A percentile compares a stretch with the other conserved stretches of the same genome.
Conservation (phyloP, 371 early-diverging fungal genomes). For the Actinomortierella wolfii region DNA sequence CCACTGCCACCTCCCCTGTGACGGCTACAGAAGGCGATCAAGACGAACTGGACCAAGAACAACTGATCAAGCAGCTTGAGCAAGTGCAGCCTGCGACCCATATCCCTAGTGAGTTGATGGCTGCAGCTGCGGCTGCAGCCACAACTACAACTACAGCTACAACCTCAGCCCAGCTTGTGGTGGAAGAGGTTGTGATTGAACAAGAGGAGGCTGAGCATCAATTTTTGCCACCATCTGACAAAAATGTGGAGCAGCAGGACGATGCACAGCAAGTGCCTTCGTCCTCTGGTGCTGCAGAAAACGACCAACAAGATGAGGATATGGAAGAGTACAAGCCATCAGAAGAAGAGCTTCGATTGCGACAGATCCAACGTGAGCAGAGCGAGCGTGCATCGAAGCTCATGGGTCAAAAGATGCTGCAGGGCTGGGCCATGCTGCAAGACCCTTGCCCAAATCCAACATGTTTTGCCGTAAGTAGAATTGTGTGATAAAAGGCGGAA, state of each 20-base stretch:
- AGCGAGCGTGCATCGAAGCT: conserved; percentile 64
- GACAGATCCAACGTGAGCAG: conserved; percentile 53
- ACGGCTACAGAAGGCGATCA: conserved; percentile 4
- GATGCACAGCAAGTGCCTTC: conserved; percentile 6
- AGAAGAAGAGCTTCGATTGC: conserved; percentile 40
- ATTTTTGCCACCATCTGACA: too few relatives aligned
- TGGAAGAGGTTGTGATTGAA: too few relatives aligned
- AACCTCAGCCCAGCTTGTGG: too few relatives aligned
- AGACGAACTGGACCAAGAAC: conserved; percentile 3
- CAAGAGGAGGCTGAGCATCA: too few relatives aligned
- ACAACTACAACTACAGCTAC: too few relatives aligned
- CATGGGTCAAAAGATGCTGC: conserved; percentile 70
- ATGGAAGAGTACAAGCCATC: conserved; percentile 31
- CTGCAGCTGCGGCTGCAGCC: neutral
- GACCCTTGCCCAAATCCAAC: conserved; percentile 62
- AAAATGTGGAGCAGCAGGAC: neutral
- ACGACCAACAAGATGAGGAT: conserved; percentile 41
- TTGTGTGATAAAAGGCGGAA: neutral
- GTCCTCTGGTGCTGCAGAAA: conserved; percentile 19
- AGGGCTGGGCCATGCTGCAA: conserved; percentile 74
- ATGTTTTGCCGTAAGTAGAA: conserved; percentile 62
- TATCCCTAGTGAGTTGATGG: too few relatives aligned
- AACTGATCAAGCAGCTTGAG: neutral
- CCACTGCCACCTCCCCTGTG: neutral
- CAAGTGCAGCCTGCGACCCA: neutral